Base-by-base conservation (phyloP, 805 yeast species). In the Yamadazyma kitorensis region DNA sequence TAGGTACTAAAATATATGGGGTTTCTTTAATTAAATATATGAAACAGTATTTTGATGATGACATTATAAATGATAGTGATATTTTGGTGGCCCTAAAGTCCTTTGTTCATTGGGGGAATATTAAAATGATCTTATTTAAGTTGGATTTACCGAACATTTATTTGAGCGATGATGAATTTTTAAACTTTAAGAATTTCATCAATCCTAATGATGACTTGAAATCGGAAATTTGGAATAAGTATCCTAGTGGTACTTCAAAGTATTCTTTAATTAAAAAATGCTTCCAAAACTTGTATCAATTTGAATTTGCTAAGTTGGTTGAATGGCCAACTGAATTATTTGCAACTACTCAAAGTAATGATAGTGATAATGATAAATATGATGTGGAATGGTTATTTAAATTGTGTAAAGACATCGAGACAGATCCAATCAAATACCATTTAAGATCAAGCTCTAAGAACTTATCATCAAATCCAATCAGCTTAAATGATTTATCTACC, bases 71-170 rank as follows among this genome's bases (percentile, higher is more conserved):
- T 6, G 63, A 70, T 29, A 56, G 53, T 0, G 71, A 64, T 26
- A 70, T 72, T 19, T 64, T 70, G 38, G 59, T 64, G 19, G 74
- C 78, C 0, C 50, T 75, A 20, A 64, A 74, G 38, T 68, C 75
- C 21, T 72, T 74, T 43, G 70, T 68, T 13, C 78, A 75, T 49
- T 75, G 80, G 80, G 73, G 74, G 17, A 67, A 71, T 36, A 72
- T 70, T 33, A 64, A 66, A 40, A 77, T 78, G 3, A 55, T 72
- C 11, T 47, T 75, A 22, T 55, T 63, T 44, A 62, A 60, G 40
- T 45, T 74, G 31, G 67, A 61, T 6, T 64, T 56, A 26, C 72
- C 64, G 29, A 57, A 50, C 27, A 41, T 75, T 17, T 51, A 54
- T 24, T 43, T 70, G 0, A 58, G 60, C 19, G 48, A 48, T 6